Conservation (phyloP, 2,329 filamentous ascomycete genomes). For the Sodiomyces alkalinus region DNA sequence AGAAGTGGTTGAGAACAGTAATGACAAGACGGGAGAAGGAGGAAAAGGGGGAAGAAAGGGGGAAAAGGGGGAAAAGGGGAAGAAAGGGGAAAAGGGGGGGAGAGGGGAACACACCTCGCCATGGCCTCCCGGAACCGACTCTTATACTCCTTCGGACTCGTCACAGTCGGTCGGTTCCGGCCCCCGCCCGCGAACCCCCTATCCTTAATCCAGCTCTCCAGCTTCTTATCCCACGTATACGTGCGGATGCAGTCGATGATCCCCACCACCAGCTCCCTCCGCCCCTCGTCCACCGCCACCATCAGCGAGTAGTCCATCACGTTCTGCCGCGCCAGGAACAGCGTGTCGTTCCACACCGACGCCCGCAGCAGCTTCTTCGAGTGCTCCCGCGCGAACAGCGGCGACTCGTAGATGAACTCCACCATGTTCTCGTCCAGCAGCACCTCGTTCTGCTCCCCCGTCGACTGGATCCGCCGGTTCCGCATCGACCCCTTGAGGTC, state of each 20-base stretch:
- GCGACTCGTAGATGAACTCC: slow-evolving; percentile 96
- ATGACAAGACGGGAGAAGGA: too few species aligned
- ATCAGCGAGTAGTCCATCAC: slow-evolving; percentile 99
- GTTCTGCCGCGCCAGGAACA: slow-evolving; percentile 87
- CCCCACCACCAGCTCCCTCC: slow-evolving; percentile 85
- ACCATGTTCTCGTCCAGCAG: slow-evolving; percentile 97
- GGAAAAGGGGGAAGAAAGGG: too few species aligned
- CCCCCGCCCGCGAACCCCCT: slow-evolving; percentile 66
- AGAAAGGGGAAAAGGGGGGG: too few species aligned
- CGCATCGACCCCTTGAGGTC: slow-evolving; percentile 98
- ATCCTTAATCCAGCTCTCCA: slow-evolving; percentile 99
- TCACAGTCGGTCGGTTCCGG: slow-evolving; percentile 82
- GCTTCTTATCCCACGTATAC: slow-evolving; percentile 98
- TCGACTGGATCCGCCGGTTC: slow-evolving; percentile 92
- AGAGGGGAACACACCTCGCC: slow-evolving; percentile 56
- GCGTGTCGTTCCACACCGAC: slow-evolving; percentile 93
- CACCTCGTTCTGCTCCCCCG: slow-evolving; percentile 91
- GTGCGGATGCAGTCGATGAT: slow-evolving; percentile 98
- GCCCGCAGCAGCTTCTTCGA: slow-evolving; percentile 85
- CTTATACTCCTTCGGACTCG: slow-evolving; percentile 94
- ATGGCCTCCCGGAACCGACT: slow-evolving; percentile 91
- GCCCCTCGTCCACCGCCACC: slow-evolving; percentile 87
- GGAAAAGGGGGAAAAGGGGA: too few species aligned
- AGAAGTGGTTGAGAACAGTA: too few species aligned
- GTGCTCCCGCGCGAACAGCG: slow-evolving; percentile 87